Percentiles rank a stretch among this genome's conserved stretches.
phyloP scores from a whole-genome alignment of 768 basidiomycete genomes.

The Kwoniella mangroviensis region DNA sequence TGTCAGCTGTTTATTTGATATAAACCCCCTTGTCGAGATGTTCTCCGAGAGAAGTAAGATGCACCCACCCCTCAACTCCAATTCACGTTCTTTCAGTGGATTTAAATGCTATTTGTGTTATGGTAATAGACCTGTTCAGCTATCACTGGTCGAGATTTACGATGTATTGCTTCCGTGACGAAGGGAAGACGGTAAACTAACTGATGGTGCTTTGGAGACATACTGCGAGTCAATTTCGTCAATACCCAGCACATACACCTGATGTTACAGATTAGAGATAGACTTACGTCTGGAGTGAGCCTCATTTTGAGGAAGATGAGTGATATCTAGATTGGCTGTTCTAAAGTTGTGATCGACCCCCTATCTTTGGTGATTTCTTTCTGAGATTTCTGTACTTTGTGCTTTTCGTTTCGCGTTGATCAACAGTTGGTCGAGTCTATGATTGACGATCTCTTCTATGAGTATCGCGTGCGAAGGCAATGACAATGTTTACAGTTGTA shows the following conservation, averaged over 20 bases:
- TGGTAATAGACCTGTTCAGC: constrained; percentile 21
- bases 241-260: neutral
- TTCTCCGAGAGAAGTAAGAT: neutral
- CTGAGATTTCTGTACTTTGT: neutral
- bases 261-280: neutral
- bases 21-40: neutral
- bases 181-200: constrained; percentile 28
- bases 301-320: constrained; percentile 43
- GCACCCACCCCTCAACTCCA: constrained; percentile 56
- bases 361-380: neutral
- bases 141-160: constrained; percentile 3
- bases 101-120: constrained; percentile 50
- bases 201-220: constrained; percentile 49
- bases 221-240: constrained; percentile 26
- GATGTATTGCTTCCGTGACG: neutral
- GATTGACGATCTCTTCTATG: neutral
- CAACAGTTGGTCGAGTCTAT: neutral
- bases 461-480: no score
- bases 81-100: constrained; percentile 56
- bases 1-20: neutral
- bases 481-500: no score
- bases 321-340: neutral
- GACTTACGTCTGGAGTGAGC: constrained; percentile 56
- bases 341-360: neutral
- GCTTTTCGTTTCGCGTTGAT: neutral